phyloP scores from a whole-genome alignment of 2,329 filamentous ascomycete genomes.

The Drechmeria coniospora region DNA sequence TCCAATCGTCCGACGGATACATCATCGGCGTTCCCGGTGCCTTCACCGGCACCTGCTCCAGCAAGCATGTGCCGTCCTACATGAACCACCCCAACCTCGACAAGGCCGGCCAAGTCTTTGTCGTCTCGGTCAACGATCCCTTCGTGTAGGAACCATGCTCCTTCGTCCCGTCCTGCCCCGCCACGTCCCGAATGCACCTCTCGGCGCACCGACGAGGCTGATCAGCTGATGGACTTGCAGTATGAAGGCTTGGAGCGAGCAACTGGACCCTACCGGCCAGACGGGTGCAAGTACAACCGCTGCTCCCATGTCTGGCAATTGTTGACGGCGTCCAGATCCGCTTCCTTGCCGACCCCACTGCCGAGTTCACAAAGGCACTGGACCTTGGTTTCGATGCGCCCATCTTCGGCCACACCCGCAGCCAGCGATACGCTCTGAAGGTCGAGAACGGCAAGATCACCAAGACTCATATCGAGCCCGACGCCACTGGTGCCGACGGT shows the following conservation, averaged over 20 bases:
- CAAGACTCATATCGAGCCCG: conserved; percentile 68
- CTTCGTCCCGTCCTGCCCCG: too few species aligned
- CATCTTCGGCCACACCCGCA: conserved; percentile 68
- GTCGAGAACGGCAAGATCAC: conserved; percentile 76
- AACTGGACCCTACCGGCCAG: conserved; percentile 58
- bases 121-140: conserved; percentile 84
- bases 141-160: conserved; percentile 53
- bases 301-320: not conserved
- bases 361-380: conserved; percentile 66
- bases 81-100: conserved; percentile 66
- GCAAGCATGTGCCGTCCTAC: conserved; percentile 69
- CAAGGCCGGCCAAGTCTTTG: conserved; percentile 70
- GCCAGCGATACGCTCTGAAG: conserved; percentile 77
- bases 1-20: conserved; percentile 55
- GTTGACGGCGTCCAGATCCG: conserved; percentile 46
- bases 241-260: conserved; percentile 77
- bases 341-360: conserved; percentile 72
- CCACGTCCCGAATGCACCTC: too few species aligned
- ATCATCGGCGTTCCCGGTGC: conserved; percentile 77
- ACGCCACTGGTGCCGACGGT: conserved; percentile 74
- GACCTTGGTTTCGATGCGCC: conserved; percentile 71
- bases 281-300: conserved; percentile 49
- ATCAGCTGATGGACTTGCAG: conserved; percentile 28
- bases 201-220: too few species aligned
- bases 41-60: conserved; percentile 45